Base-by-base conservation (phyloP, 495 filamentous ascomycete genomes). In the Aspergillus nidulans region DNA sequence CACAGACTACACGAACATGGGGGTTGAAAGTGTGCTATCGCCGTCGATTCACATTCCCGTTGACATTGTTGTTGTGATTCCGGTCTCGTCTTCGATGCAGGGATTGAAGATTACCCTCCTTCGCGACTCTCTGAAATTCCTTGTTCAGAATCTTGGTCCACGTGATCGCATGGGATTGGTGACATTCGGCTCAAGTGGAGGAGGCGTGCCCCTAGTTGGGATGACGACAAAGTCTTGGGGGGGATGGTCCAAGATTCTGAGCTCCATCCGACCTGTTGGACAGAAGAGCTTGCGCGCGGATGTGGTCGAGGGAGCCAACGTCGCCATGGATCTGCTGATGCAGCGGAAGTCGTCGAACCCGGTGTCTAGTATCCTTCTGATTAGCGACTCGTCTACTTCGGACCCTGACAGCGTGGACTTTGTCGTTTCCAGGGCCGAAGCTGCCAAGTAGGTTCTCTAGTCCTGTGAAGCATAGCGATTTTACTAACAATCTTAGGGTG, bases 261-360 rank as follows among this genome's bases (percentile, higher is more conserved):
- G 85, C 44, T 94, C 90, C 2, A 92, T 97, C 57, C 86, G 92
- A 42, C 91, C 95, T 1, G 90, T 95, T 10, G 92, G 92, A 38
- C 94, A 97, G 71, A 97, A 97, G 79, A 97, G 89, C 65, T 84
- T 96, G 59, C 88, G 95, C 16, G 92, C 92, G 4, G 94, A 99
- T 71, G 94, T 97, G 4, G 94, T 99, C 6, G 94, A 99, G 62
- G 94, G 94, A 52, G 92, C 94, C 32, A 99, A 99, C 65, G 91
- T 97, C 40, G 94, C 94, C 41, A 97, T 99, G 94, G 94, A 99
- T 67, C 76, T 99, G 38, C 79, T 99, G 41, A 99, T 99, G 94
- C 90, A 96, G 67, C 86, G 94, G 58, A 96, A 96, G 71, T 89
- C 91, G 58, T 91, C 87, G 68, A 99, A 99, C 64, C 94, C 94